phyloP scores from a whole-genome alignment of 2,329 filamentous ascomycete genomes.

The Trichoderma oligosporum region DNA sequence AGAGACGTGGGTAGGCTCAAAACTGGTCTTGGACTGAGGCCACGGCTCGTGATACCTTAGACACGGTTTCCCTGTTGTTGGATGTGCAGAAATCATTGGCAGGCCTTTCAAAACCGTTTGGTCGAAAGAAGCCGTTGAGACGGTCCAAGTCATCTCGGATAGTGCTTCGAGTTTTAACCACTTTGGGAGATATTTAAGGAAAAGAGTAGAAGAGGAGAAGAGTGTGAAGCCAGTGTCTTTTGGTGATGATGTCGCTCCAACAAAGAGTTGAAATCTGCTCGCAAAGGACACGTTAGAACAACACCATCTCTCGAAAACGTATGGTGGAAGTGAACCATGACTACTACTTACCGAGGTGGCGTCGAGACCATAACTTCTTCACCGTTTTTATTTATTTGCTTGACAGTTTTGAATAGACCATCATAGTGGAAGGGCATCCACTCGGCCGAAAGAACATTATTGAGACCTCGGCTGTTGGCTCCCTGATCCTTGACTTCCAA shows the following conservation, averaged over 20 bases:
- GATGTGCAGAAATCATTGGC: slow-evolving; percentile 44
- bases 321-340: no score
- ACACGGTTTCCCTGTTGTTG: slow-evolving; percentile 43
- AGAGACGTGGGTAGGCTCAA: slow-evolving; percentile 43
- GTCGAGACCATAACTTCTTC: slow-evolving; percentile 40
- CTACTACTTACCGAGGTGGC: slow-evolving; percentile 39
- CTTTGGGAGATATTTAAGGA: slow-evolving; percentile 45
- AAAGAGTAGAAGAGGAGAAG: slow-evolving; percentile 48
- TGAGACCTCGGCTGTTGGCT: slow-evolving; percentile 40
- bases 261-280: slow-evolving; percentile 50
- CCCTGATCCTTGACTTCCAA: slow-evolving; percentile 50
- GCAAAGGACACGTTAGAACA: background rate
- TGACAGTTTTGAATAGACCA: slow-evolving; percentile 52
- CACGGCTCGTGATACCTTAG: slow-evolving; percentile 54
- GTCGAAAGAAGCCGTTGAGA: slow-evolving; percentile 47
- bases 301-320: no score
- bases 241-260: slow-evolving; percentile 44
- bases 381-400: slow-evolving; percentile 37
- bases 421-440: slow-evolving; percentile 58
- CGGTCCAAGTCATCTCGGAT: slow-evolving; percentile 44
- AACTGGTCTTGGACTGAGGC: slow-evolving; percentile 49
- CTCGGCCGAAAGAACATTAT: slow-evolving; percentile 52
- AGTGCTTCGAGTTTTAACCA: slow-evolving; percentile 37
- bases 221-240: slow-evolving; percentile 51
- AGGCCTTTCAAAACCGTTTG: slow-evolving; percentile 41